Conservation (phyloP, 1,284 basidiomycete species). For the Austropuccinia psidii region DNA sequence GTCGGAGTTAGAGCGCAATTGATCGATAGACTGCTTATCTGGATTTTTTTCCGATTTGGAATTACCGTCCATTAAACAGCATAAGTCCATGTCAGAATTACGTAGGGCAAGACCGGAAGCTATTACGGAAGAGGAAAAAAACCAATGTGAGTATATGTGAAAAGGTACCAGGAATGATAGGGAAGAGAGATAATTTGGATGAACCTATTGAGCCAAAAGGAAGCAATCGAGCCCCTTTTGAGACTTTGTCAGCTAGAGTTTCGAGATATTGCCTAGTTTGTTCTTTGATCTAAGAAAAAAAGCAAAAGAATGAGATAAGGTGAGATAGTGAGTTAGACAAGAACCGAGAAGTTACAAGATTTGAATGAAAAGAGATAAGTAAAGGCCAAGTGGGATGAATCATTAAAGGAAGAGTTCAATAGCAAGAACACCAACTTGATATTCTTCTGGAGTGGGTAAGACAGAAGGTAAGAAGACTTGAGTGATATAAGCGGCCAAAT, state of each 20-base stretch:
- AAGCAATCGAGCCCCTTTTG: slow-evolving; percentile 78
- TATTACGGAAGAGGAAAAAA: slow-evolving; percentile 63
- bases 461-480: slow-evolving; percentile 66
- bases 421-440: slow-evolving; percentile 52
- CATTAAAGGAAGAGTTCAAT: neutral
- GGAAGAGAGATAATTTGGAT: neutral
- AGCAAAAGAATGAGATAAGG: neutral
- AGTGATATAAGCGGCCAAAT: slow-evolving; percentile 36
- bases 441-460: slow-evolving; percentile 76
- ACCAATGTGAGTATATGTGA: slow-evolving; percentile 60
- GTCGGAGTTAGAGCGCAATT: neutral
- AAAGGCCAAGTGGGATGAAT: neutral
- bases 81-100: slow-evolving; percentile 85
- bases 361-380: neutral
- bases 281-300: slow-evolving; percentile 61
- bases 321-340: neutral
- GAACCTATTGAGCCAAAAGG: slow-evolving; percentile 68
- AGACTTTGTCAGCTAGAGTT: slow-evolving; percentile 85
- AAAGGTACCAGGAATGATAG: neutral
- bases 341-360: neutral
- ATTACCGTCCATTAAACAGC: slow-evolving; percentile 76
- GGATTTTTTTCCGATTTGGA: slow-evolving; percentile 49
- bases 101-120: slow-evolving; percentile 17
- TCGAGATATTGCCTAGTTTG: slow-evolving; percentile 90
- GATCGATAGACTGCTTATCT: slow-evolving; percentile 46